A percentile compares a stretch with the other conserved stretches of the same genome.
These are phyloP conservation scores for Cladophialophora chaetospira DNA, from an alignment of 2,329 filamentous ascomycete genomes.

Conservation along the genomic window DNA sequence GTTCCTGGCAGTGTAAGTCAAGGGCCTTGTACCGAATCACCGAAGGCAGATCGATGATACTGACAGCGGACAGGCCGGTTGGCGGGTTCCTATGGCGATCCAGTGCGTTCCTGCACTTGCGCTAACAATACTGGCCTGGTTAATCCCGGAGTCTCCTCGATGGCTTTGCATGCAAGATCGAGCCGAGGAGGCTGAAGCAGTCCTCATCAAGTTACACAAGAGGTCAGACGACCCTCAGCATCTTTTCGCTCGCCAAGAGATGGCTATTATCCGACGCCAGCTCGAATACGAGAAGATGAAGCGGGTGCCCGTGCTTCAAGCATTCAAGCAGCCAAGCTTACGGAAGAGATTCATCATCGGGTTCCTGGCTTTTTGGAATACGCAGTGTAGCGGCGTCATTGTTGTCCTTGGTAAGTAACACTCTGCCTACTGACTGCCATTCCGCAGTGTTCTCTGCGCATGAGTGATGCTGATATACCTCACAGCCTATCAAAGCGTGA, in stretches of 20 bases:
- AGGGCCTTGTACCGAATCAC: too few relatives aligned
- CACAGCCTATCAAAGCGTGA: conserved; percentile 2
- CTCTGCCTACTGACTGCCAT: background rate
- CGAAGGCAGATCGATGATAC: too few relatives aligned
- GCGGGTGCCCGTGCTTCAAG: background rate
- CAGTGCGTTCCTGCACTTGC: conserved; percentile 5
- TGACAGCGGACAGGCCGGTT: conserved; percentile 19
- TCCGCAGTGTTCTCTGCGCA: too few relatives aligned
- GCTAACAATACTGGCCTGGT: conserved; percentile 1
- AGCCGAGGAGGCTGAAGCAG: background rate
- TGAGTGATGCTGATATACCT: background rate
- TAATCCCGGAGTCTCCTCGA: conserved; percentile 16
- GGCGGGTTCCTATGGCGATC: conserved; percentile 15
- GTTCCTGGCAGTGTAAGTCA: too few relatives aligned
- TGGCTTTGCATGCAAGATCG: conserved; percentile 23
- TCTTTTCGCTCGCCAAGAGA: background rate
- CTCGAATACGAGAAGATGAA: conserved; percentile 9
- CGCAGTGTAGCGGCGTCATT: conserved; percentile 5
- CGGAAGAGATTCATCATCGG: conserved; percentile 5
- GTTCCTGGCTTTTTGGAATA: background rate
- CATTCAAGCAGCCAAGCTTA: background rate
- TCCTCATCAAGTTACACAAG: conserved; percentile 3
- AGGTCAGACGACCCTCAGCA: background rate
- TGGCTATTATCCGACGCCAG: conserved; percentile 3
- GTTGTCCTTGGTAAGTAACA: background rate